Conservation (phyloP, 2,329 filamentous ascomycete species). For the Parastagonospora avenae region DNA sequence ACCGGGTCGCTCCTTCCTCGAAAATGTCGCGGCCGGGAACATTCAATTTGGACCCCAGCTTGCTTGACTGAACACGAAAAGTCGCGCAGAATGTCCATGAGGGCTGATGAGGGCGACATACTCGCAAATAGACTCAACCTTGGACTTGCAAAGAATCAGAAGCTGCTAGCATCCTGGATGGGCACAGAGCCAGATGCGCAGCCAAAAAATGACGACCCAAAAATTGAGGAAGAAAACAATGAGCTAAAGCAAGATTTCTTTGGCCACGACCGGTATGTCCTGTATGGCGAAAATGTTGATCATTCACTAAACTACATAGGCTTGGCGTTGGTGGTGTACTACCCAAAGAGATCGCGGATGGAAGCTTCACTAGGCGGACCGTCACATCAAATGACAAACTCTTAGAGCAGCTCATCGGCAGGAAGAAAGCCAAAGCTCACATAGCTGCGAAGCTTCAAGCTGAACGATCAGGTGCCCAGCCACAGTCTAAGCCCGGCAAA, state of each 20-base stretch:
- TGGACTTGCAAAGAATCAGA: slow-evolving; percentile 59
- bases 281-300: not conserved
- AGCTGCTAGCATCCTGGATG: slow-evolving; percentile 62
- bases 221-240: slow-evolving; percentile 55
- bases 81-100: slow-evolving; percentile 38
- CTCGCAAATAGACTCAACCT: slow-evolving; percentile 61
- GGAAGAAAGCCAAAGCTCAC: slow-evolving; percentile 47
- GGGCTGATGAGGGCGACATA: slow-evolving; percentile 55
- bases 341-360: slow-evolving; percentile 45
- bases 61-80: slow-evolving; percentile 10
- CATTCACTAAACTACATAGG: slow-evolving; percentile 22
- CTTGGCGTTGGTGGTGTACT: slow-evolving; percentile 46
- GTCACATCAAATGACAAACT: slow-evolving; percentile 51
- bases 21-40: slow-evolving; percentile 36
- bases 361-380: slow-evolving; percentile 42
- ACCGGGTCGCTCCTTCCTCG: slow-evolving; percentile 20
- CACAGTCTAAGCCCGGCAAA: slow-evolving; percentile 29
- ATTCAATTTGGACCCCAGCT: slow-evolving; percentile 12
- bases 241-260: slow-evolving; percentile 61
- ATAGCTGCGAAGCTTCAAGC: slow-evolving; percentile 30
- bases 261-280: slow-evolving; percentile 58
- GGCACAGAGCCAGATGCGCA: slow-evolving; percentile 52
- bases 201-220: slow-evolving; percentile 44
- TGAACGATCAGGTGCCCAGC: slow-evolving; percentile 25
- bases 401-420: slow-evolving; percentile 50